Evolutionary conservation across 257 asterid species (phyloP).

Genomic region (Primulina huaijiensis): DNA sequence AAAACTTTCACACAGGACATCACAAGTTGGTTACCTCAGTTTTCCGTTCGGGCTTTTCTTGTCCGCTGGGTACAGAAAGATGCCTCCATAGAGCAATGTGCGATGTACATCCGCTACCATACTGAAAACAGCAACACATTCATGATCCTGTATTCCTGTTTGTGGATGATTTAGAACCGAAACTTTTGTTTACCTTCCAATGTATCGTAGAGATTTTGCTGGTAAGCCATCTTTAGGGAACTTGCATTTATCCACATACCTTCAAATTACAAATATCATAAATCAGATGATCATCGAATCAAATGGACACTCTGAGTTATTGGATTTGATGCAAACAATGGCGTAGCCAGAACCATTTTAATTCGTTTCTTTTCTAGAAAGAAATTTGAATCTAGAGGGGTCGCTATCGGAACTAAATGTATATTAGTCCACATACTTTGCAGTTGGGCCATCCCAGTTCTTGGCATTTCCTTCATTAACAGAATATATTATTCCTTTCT

Average conservation of each 20-base stretch:
- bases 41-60: constrained; percentile 94
- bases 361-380: no score
- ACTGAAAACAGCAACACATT: constrained; percentile 36
- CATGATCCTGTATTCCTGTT: background rate
- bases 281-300: background rate
- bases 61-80: constrained; percentile 95
- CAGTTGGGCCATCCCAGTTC: constrained; percentile 91
- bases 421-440: constrained; percentile 49
- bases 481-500: constrained; percentile 81
- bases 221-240: constrained; percentile 85
- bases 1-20: background rate
- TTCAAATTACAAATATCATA: constrained; percentile 29
- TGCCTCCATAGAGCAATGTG: constrained; percentile 94
- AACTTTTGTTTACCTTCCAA: constrained; percentile 65
- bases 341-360: no score
- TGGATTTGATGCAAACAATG: no score
- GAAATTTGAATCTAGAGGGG: no score
- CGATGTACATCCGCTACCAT: constrained; percentile 99
- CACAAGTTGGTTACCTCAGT: constrained; percentile 50
- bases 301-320: background rate
- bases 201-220: constrained; percentile 85
- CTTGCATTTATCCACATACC: constrained; percentile 87
- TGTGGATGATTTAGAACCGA: no score
- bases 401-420: background rate
- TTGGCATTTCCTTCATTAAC: constrained; percentile 95